phyloP scores from a whole-genome alignment of 78 protist species.

The Tieghemostelium lacteum region DNA sequence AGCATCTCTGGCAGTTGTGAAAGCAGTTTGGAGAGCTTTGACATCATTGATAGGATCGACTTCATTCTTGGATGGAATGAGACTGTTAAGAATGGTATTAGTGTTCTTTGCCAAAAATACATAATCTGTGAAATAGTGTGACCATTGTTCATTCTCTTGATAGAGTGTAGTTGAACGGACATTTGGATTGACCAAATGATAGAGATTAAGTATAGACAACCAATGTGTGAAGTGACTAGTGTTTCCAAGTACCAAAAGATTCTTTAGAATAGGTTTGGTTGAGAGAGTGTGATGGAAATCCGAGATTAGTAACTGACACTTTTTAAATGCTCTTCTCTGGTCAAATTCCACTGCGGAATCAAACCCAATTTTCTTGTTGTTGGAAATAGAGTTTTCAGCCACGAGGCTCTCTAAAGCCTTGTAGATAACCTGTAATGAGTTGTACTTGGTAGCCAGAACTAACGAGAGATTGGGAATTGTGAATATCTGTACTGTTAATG shows the following conservation, averaged over 20 bases:
- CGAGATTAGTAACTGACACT: not conserved
- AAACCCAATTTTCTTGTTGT: not conserved
- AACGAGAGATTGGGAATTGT: constrained; percentile 46
- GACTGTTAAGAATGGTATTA: not conserved
- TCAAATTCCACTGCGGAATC: too few relatives aligned
- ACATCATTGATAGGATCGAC: too few relatives aligned
- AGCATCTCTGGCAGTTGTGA: not conserved
- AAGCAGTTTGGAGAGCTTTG: too few relatives aligned
- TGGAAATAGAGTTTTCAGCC: not conserved
- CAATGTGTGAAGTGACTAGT: not conserved
- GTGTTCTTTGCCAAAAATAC: not conserved
- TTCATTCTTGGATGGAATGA: not conserved
- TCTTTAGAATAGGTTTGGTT: constrained; percentile 1
- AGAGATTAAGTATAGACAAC: not conserved
- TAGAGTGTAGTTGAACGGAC: not conserved
- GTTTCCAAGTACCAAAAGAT: not conserved
- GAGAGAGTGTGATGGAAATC: not conserved
- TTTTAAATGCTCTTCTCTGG: not conserved
- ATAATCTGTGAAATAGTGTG: not conserved
- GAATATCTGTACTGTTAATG: constrained; percentile 19
- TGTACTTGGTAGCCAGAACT: not conserved
- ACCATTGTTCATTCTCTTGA: constrained; percentile 5
- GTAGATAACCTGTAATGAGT: not conserved
- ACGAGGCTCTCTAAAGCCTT: not conserved
- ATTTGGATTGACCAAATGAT: constrained; percentile 20